These are phyloP conservation scores for Leucaena leucocephala DNA, from an alignment of 306 rosid genomes.

Conservation along the genomic window DNA sequence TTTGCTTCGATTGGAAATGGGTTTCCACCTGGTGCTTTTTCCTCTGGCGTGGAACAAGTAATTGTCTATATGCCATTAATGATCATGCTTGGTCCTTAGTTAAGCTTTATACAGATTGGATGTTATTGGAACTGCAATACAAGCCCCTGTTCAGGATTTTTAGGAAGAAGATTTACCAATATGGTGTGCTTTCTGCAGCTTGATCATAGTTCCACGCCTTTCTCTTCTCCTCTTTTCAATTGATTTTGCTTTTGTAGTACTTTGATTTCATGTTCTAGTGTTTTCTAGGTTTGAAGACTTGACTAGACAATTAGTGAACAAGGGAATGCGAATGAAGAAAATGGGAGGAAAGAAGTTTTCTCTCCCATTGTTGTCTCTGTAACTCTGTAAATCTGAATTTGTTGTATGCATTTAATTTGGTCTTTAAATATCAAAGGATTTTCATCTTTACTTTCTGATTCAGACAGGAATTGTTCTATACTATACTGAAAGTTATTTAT, in stretches of 20 bases:
- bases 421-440: slow-evolving; percentile 43
- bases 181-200: slow-evolving; percentile 44
- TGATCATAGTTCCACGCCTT: slow-evolving; percentile 43
- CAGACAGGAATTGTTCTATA: neutral
- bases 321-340: slow-evolving; percentile 42
- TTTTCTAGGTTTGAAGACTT: slow-evolving; percentile 48
- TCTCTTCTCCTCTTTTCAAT: slow-evolving; percentile 27
- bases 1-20: slow-evolving; percentile 33
- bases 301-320: slow-evolving; percentile 54
- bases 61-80: slow-evolving; percentile 59
- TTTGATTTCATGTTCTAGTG: slow-evolving; percentile 34
- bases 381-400: slow-evolving; percentile 65
- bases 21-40: slow-evolving; percentile 74
- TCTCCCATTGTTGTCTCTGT: slow-evolving; percentile 50
- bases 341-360: slow-evolving; percentile 45
- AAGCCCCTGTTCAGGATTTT: slow-evolving; percentile 18
- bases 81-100: slow-evolving; percentile 41
- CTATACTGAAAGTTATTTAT: neutral
- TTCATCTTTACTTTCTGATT: slow-evolving; percentile 36
- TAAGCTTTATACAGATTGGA: slow-evolving; percentile 41
- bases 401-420: slow-evolving; percentile 47
- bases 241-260: slow-evolving; percentile 29
- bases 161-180: slow-evolving; percentile 14
- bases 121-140: slow-evolving; percentile 33
- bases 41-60: slow-evolving; percentile 66